These are phyloP conservation scores for Penicillium mononematosum DNA, from an alignment of 495 filamentous ascomycete species.

Conservation along the genomic window DNA sequence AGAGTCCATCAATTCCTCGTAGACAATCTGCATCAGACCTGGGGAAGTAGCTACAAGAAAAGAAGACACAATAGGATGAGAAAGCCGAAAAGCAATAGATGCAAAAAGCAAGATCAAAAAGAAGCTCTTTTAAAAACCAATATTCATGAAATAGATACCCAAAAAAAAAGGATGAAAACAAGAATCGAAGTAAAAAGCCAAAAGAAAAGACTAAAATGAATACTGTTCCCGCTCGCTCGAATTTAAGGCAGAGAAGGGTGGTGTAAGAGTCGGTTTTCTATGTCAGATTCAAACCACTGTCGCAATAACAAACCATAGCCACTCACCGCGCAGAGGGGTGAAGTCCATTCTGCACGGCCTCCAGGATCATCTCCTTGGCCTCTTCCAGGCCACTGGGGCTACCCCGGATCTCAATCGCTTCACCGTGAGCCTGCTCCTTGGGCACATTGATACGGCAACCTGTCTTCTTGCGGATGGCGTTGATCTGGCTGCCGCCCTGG, in stretches of 20 bases:
- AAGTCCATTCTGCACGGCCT: constrained; percentile 60
- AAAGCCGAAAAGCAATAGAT: not conserved
- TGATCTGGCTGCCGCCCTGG: constrained; percentile 84
- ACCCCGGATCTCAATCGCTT: constrained; percentile 87
- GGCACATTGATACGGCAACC: constrained; percentile 91
- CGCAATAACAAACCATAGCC: not conserved
- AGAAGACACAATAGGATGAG: not conserved
- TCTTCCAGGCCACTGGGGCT: constrained; percentile 76
- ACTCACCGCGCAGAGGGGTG: constrained; percentile 28
- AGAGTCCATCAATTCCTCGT: not conserved
- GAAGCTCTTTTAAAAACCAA: constrained; percentile 14
- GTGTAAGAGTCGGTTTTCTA: constrained; percentile 4
- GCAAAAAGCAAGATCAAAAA: constrained; percentile 8
- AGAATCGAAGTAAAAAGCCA: constrained; percentile 5
- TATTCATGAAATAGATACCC: constrained; percentile 14
- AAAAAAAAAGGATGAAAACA: constrained; percentile 10
- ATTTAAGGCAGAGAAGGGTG: constrained; percentile 5
- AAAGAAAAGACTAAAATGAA: not conserved
- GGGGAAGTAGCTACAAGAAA: not conserved
- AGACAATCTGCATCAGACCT: not conserved
- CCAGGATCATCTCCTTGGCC: constrained; percentile 84
- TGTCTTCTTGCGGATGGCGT: constrained; percentile 85
- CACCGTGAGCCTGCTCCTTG: constrained; percentile 68
- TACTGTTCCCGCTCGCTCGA: constrained; percentile 14
- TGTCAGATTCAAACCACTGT: not conserved